phyloP scores from a whole-genome alignment of 2,329 filamentous ascomycete genomes.

The Penicillium griseofulvum region DNA sequence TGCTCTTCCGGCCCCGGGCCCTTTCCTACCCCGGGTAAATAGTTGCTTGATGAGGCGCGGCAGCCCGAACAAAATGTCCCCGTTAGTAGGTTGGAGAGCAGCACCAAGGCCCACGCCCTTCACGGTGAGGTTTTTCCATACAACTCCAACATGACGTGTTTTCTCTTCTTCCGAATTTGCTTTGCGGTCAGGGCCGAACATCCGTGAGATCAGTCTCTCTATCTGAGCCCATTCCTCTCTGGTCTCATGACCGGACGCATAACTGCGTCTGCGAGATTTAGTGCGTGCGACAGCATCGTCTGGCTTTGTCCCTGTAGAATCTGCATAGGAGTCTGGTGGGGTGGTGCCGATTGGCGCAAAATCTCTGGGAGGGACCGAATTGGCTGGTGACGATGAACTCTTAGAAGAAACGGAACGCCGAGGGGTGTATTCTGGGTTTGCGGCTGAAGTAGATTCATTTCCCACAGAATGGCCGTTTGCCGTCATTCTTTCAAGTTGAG shows the following conservation, averaged over 20 bases:
- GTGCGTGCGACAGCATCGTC: slow-evolving; percentile 18
- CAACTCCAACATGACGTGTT: slow-evolving; percentile 65
- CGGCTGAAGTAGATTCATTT: background rate
- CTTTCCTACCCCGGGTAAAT: slow-evolving; percentile 34
- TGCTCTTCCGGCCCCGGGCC: slow-evolving; percentile 34
- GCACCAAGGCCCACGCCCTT: slow-evolving; percentile 68
- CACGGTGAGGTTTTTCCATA: slow-evolving; percentile 69
- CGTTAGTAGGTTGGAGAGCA: slow-evolving; percentile 56
- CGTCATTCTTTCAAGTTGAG: background rate
- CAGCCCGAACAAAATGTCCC: slow-evolving; percentile 54
- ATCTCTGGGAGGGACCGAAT: background rate
- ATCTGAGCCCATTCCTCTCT: slow-evolving; percentile 34
- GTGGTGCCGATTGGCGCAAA: slow-evolving; percentile 14
- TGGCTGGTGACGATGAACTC: slow-evolving; percentile 1
- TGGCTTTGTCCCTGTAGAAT: background rate
- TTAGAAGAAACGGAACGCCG: background rate
- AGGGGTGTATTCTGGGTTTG: background rate
- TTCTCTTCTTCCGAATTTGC: slow-evolving; percentile 67
- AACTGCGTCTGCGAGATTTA: slow-evolving; percentile 27
- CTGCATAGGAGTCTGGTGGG: background rate
- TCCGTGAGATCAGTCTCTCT: slow-evolving; percentile 60
- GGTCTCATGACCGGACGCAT: slow-evolving; percentile 19
- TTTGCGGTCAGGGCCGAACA: slow-evolving; percentile 66
- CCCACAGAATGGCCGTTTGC: background rate
- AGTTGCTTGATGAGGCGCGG: slow-evolving; percentile 49